Base-by-base conservation (phyloP, 2,329 filamentous ascomycete species). In the Stemphylium lycopersici region DNA sequence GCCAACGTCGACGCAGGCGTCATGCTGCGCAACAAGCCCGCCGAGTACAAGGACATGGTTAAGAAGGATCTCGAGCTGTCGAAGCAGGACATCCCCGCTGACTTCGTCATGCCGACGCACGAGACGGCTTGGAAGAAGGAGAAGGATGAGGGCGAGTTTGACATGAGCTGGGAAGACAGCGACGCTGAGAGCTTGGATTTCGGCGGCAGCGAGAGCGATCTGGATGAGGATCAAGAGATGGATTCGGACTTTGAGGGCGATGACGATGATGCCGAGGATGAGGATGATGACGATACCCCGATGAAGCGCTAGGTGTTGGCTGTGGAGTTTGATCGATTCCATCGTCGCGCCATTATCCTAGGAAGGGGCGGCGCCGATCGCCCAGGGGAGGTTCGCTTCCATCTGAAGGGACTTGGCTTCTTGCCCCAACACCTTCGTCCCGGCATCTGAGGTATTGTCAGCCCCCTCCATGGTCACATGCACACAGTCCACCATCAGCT, bases 1-100 rank as follows among this genome's bases (percentile, higher is more conserved):
- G 95, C 93, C 59, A 98, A 98, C 73, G 93, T 98, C 50, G 93
- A 98, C 65, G 93, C 95, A 2, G 87, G 91, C 52, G 89, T 97
- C 20, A 84, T 92, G 80, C 88, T 96, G 68, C 87, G 93, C 56
- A 91, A 93, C 65, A 77, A 88, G 29, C 86, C 86, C 0, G 79
- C 81, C 1, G 76, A 80, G 29, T 99, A 96, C 80, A 87, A 91
- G 69, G 77, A 80, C 38, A 83, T 82, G 65, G 91, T 93, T 2
- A 81, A 78, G 59, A 83, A 86, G 38, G 85, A 91, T 29, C 88
- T 95, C 4, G 86, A 89, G 61, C 79, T 79, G 40, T 93, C 90
- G 11, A 90, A 90, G 77, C 79, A 82, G 59, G 90, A 96, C 69
- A 91, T 96, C 2, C 93, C 95, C 0, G 78, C 80, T 0, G 91